Percentiles rank a stretch among this genome's conserved stretches.
Conservation (phyloP, 2,329 filamentous ascomycete genomes). For the Xylariales sp. region DNA sequence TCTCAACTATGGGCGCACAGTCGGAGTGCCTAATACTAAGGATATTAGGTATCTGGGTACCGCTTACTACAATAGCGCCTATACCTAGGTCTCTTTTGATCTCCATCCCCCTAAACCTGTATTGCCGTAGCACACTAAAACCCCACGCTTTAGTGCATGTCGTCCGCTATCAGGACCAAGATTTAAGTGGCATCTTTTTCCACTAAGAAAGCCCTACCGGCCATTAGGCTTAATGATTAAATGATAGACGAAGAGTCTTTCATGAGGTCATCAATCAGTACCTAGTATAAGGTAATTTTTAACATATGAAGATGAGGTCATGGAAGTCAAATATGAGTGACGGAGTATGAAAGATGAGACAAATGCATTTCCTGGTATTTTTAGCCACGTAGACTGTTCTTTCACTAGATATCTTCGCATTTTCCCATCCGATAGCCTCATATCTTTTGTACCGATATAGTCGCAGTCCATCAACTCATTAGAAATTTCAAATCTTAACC, state of each 20-base stretch:
- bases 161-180: neutral
- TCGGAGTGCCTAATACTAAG: neutral
- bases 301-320: slow-evolving; percentile 43
- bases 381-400: neutral
- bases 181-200: neutral
- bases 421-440: neutral
- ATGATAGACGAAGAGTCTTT: slow-evolving; percentile 15
- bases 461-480: slow-evolving; percentile 5
- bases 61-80: too few species aligned
- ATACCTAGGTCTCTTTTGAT: neutral
- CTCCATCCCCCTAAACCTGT: neutral
- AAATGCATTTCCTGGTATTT: neutral
- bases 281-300: neutral
- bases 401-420: neutral
- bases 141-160: neutral
- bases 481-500: neutral
- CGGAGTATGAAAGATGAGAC: neutral
- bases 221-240: slow-evolving; percentile 6
- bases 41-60: too few species aligned
- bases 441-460: neutral
- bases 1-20: neutral
- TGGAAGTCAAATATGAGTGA: neutral
- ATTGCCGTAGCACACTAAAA: neutral
- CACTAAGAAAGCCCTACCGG: neutral
- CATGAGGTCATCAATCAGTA: slow-evolving; percentile 48